Base-by-base conservation (phyloP, 345 rosid species). In the Salix udensis region DNA sequence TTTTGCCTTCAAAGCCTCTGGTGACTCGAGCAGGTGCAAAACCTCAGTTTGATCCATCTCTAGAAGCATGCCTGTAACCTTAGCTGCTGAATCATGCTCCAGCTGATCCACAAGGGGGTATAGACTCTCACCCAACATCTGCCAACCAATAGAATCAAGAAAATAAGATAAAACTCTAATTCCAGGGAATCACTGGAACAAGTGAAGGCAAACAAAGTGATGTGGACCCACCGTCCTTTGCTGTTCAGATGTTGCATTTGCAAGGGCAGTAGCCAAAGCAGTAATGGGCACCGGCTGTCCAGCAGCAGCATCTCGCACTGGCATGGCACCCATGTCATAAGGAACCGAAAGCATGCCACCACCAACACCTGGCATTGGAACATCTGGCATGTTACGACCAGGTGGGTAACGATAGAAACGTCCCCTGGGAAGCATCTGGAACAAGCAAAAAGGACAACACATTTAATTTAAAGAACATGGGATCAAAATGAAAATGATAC, bases 41-140 rank as follows among this genome's bases (percentile, higher is more conserved):
- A 81, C 84, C 73, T 81, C 84, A 2, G 84, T 62, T 78, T 81
- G 81, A 65, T 81, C 84, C 84, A 81, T 81, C 78, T 81, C 84
- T 44, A 81, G 68, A 52, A 81, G 84, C 84, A 81, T 81, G 30
- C 84, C 84, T 11, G 84, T 81, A 6, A 81, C 84, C 80, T 81
- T 81, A 2, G 80, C 84, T 28, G 80, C 84, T 2, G 80, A 65
- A 19, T 76, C 80, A 62, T 19, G 78, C 74, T 81, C 84, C 72
- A 81, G 67, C 72, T 73, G 84, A 6, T 77, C 77, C 61, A 81
- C 84, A 6, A 81, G 36, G 21, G 84, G 84, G 62, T 81, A 81
- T 7, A 81, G 68, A 28, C 72, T 73, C 36, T 81, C 84, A 18
- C 84, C 84, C 60, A 81, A 69, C 78, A 81, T 40, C 84, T 81